These are phyloP conservation scores for Oxyria digyna DNA, from an alignment of 148 eudicot species.

Conservation along the genomic window DNA sequence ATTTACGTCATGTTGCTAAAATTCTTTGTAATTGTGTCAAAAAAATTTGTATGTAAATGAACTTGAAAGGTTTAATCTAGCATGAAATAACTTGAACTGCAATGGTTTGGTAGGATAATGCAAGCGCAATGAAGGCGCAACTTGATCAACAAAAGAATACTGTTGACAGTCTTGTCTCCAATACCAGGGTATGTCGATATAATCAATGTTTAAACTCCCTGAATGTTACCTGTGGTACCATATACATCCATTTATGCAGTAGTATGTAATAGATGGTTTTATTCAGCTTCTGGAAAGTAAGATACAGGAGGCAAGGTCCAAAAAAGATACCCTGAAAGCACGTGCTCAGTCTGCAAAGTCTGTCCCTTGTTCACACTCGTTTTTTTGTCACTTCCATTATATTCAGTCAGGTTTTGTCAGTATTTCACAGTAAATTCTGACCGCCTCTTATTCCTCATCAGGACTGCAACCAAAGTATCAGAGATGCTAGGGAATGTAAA, in stretches of 20 bases:
- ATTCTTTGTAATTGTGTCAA: background rate
- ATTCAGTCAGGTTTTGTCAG: background rate
- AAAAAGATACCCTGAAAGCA: constrained; percentile 95
- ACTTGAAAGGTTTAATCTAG: background rate
- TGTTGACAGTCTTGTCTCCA: constrained; percentile 90
- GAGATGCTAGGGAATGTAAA: constrained; percentile 95
- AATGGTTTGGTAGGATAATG: constrained; percentile 60
- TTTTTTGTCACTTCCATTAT: background rate
- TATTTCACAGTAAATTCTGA: constrained; percentile 7
- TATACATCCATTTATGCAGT: background rate
- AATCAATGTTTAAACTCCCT: background rate
- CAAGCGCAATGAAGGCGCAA: constrained; percentile 70
- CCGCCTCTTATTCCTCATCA: constrained; percentile 13
- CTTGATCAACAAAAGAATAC: constrained; percentile 88
- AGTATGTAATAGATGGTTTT: constrained; percentile 1
- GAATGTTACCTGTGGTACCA: background rate
- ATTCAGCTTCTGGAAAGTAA: constrained; percentile 89
- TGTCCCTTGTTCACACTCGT: constrained; percentile 15
- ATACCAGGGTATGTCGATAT: constrained; percentile 58
- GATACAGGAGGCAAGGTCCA: constrained; percentile 90
- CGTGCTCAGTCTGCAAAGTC: constrained; percentile 98
- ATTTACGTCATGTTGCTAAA: background rate
- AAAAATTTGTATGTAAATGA: background rate
- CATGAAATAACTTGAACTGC: background rate
- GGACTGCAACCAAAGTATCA: constrained; percentile 89